Conservation (phyloP, 2,329 filamentous ascomycete genomes). For the Ascocoryne sarcoides region DNA sequence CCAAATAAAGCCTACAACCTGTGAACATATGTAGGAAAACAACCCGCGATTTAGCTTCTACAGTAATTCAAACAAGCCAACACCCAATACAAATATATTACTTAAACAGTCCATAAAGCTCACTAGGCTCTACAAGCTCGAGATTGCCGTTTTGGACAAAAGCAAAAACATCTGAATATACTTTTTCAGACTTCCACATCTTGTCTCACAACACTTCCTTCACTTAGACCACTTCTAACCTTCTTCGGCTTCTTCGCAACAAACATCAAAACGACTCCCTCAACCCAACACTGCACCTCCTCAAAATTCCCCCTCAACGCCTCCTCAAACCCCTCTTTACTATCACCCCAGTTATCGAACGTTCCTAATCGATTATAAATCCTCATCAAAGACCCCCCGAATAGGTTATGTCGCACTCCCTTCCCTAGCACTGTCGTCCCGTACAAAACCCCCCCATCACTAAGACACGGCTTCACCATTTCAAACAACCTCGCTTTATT, state of each 20-base stretch:
- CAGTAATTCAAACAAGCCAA: too few species aligned
- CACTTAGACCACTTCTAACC: not conserved
- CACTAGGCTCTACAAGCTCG: too few species aligned
- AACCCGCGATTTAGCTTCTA: too few species aligned
- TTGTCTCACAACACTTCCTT: not conserved
- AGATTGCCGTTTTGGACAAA: too few species aligned
- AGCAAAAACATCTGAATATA: too few species aligned
- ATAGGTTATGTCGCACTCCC: slow-evolving; percentile 22
- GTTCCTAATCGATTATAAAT: slow-evolving; percentile 29
- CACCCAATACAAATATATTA: too few species aligned
- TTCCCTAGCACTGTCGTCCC: slow-evolving; percentile 33
- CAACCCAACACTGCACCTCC: not conserved
- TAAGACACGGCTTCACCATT: slow-evolving; percentile 28
- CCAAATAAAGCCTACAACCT: too few species aligned
- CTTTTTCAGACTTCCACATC: too few species aligned
- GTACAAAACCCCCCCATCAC: slow-evolving; percentile 30
- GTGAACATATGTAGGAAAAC: too few species aligned
- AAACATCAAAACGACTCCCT: not conserved
- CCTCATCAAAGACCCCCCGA: slow-evolving; percentile 23
- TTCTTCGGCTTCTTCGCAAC: not conserved
- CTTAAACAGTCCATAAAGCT: too few species aligned
- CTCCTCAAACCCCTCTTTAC: not conserved
- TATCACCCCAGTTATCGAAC: slow-evolving; percentile 1
- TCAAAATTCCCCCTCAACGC: not conserved
- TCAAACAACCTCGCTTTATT: slow-evolving; percentile 28